phyloP scores from a whole-genome alignment of 2,329 filamentous ascomycete genomes.

The Colletotrichum sublineola region DNA sequence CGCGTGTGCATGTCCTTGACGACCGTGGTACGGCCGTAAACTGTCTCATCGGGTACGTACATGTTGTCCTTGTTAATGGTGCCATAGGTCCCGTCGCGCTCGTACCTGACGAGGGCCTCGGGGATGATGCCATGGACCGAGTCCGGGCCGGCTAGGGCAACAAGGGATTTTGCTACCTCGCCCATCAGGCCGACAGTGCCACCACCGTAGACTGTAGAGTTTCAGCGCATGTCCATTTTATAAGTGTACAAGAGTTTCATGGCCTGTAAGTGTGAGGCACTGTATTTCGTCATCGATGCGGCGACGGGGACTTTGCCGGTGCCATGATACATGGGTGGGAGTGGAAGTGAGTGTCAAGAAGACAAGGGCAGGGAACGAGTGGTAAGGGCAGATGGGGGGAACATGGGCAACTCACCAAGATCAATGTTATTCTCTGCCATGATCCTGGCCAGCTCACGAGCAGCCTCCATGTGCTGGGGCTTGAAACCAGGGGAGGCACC shows the following conservation, averaged over 20 bases:
- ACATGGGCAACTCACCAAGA: slow-evolving; percentile 66
- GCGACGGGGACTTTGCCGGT: slow-evolving; percentile 13
- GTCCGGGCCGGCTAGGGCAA: slow-evolving; percentile 82
- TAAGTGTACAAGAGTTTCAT: slow-evolving; percentile 7
- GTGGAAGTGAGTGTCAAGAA: not conserved
- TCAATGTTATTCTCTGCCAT: slow-evolving; percentile 84
- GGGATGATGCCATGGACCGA: slow-evolving; percentile 96
- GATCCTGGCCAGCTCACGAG: slow-evolving; percentile 77
- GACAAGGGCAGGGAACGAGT: not conserved
- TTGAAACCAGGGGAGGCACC: slow-evolving; percentile 82
- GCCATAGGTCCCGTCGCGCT: slow-evolving; percentile 73
- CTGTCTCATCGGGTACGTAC: slow-evolving; percentile 70
- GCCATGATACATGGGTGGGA: not conserved
- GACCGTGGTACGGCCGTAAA: slow-evolving; percentile 88
- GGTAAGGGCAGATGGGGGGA: not conserved
- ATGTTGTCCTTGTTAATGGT: slow-evolving; percentile 62
- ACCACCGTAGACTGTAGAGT: slow-evolving; percentile 83
- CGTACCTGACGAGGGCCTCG: slow-evolving; percentile 82
- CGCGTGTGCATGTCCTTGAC: slow-evolving; percentile 97
- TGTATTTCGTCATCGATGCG: slow-evolving; percentile 9
- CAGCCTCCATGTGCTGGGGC: slow-evolving; percentile 82
- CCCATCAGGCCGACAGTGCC: slow-evolving; percentile 97
- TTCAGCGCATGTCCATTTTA: slow-evolving; percentile 22
- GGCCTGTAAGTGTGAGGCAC: not conserved
- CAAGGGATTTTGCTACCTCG: slow-evolving; percentile 88